Evolutionary conservation across 805 yeast genomes (phyloP), one percentile per base, ranked within the genome.

Genomic region (Metschnikowia corniflorae): DNA sequence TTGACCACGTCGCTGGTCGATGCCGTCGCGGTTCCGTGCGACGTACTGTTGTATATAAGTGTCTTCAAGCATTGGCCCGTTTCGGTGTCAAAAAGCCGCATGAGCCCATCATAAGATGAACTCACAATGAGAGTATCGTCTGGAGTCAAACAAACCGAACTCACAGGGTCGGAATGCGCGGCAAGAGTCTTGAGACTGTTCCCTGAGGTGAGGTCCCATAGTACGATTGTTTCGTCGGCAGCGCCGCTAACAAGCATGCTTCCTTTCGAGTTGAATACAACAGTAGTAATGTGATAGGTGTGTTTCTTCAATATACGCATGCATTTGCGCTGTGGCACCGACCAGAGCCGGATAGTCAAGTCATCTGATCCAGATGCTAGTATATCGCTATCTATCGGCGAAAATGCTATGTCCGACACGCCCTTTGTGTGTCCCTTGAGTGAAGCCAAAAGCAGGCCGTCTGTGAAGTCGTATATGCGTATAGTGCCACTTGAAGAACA

Each of bases 21-120:
- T 1, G 85, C 80, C 25, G 82, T 79, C 8, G 73, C 73, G 1
- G 73, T 68, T 5, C 73, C 73, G 31, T 75, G 75, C 46, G 80
- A 78, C 40, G 84, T 75, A 39, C 68, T 61, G 51, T 85, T 91
- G 53, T 81, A 85, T 23, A 89, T 86, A 47, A 91, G 60, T 0
- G 97, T 93, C 54, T 89, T 86, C 48, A 91, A 65, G 65, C 97
- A 91, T 49, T 88, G 95, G 4, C 97, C 97, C 0, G 94, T 74
- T 31, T 77, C 82, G 14, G 88, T 75, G 56, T 89, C 97, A 68
- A 94, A 91, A 13, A 91, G 65, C 33, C 98, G 69, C 72, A 91
- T 82, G 47, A 87, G 70, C 3, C 98, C 98, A 60, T 91, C 98
- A 56, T 82, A 83, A 13, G 95, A 82, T 0, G 94, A 93, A 44